A percentile compares a stretch with the other conserved stretches of the same genome.
phyloP scores from a whole-genome alignment of 2,329 filamentous ascomycete species.

The Ambrosiella beaveri region DNA sequence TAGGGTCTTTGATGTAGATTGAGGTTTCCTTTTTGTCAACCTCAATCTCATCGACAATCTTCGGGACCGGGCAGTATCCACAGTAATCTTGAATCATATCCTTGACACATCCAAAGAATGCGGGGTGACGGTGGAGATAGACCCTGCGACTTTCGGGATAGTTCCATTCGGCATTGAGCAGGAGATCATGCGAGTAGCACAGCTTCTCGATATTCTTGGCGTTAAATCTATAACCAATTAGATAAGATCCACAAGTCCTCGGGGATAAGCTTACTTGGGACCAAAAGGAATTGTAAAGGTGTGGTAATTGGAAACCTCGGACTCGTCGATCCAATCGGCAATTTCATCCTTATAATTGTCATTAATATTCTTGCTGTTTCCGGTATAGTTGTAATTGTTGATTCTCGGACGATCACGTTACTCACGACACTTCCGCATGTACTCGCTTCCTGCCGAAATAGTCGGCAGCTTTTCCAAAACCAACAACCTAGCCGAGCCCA shows the following conservation, averaged over 20 bases:
- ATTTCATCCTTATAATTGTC: slow-evolving; percentile 59
- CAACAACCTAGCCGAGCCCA: slow-evolving; percentile 62
- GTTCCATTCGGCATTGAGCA: slow-evolving; percentile 81
- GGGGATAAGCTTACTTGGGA: slow-evolving; percentile 16
- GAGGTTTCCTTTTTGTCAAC: slow-evolving; percentile 55
- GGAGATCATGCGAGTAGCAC: slow-evolving; percentile 62
- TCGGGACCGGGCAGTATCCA: slow-evolving; percentile 49
- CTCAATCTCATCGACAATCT: slow-evolving; percentile 49
- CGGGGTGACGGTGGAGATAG: slow-evolving; percentile 66
- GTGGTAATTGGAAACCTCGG: slow-evolving; percentile 59
- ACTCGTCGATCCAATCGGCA: slow-evolving; percentile 32
- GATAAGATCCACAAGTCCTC: background rate
- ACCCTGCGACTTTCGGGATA: slow-evolving; percentile 56
- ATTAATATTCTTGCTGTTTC: slow-evolving; percentile 46
- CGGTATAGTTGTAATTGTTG: slow-evolving; percentile 41
- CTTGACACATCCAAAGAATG: slow-evolving; percentile 61
- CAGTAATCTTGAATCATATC: slow-evolving; percentile 72
- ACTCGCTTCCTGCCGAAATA: slow-evolving; percentile 13
- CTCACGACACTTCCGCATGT: background rate
- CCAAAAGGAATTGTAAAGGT: slow-evolving; percentile 59
- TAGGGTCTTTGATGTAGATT: slow-evolving; percentile 55
- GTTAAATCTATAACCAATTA: slow-evolving; percentile 23
- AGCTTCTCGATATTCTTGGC: slow-evolving; percentile 65
- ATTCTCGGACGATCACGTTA: slow-evolving; percentile 14
- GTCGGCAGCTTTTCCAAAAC: slow-evolving; percentile 66